Evolutionary conservation across 306 rosid genomes (phyloP).

Genomic region (Sechiopsis laciniata): DNA sequence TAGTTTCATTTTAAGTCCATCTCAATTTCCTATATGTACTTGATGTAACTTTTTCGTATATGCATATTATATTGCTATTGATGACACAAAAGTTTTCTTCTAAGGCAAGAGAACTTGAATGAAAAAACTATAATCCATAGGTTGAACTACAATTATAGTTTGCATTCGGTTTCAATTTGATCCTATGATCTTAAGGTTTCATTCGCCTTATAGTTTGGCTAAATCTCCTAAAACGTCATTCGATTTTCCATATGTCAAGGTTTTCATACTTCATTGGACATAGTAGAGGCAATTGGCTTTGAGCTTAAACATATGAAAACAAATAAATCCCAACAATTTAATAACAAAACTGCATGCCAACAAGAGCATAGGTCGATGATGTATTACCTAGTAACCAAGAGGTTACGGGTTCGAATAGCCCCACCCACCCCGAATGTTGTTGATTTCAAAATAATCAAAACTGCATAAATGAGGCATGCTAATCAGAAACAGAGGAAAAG

Average conservation of each 20-base stretch:
- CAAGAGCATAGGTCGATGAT: too few relatives aligned
- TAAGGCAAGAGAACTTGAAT: neutral
- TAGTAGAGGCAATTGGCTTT: neutral
- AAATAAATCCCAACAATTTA: neutral
- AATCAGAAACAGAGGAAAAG: constrained; percentile 17
- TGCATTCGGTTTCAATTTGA: neutral
- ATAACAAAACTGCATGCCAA: neutral
- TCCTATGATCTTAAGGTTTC: constrained; percentile 3
- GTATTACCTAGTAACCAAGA: too few relatives aligned
- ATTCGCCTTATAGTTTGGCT: neutral
- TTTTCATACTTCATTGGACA: neutral
- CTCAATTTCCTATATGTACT: neutral
- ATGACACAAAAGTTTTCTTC: neutral
- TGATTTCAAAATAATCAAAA: too few relatives aligned
- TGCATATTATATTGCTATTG: neutral
- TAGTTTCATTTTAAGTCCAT: neutral
- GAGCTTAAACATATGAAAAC: neutral
- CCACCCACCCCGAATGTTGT: too few relatives aligned
- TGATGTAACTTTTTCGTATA: neutral
- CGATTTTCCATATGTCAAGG: neutral
- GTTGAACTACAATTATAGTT: neutral
- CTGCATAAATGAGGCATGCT: neutral
- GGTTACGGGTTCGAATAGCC: too few relatives aligned
- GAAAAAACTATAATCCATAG: neutral
- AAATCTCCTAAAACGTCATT: neutral